Percentiles rank a stretch among this genome's conserved stretches.
These are phyloP conservation scores for Trichosporon inkin DNA, from an alignment of 1,284 basidiomycete genomes.

Conservation along the genomic window DNA sequence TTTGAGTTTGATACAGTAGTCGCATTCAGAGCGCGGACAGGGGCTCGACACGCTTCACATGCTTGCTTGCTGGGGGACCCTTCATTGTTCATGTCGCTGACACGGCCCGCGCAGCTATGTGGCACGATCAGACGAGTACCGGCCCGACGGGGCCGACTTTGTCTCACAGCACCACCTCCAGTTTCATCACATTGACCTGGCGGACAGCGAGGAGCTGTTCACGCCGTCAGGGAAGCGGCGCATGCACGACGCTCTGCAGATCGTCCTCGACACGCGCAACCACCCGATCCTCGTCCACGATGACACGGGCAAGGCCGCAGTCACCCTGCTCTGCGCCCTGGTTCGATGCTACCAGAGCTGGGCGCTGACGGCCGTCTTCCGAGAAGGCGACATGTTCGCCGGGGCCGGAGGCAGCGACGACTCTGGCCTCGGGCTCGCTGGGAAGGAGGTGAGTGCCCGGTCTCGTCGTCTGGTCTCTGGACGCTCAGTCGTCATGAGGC, in stretches of 20 bases:
- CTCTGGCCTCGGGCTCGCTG: constrained; percentile 42
- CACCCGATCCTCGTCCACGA: constrained; percentile 46
- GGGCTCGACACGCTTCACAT: not conserved
- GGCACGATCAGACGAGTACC: constrained; percentile 37
- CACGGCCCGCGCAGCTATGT: constrained; percentile 34
- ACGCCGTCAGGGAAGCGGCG: constrained; percentile 18
- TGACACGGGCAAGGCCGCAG: constrained; percentile 45
- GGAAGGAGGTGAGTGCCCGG: constrained; percentile 37
- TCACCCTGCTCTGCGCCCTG: constrained; percentile 38
- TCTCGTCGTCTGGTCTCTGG: constrained; percentile 28
- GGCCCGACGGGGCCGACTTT: constrained; percentile 41
- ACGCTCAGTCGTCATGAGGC: not conserved
- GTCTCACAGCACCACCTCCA: constrained; percentile 28
- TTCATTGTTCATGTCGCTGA: constrained; percentile 6
- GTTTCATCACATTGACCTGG: constrained; percentile 38
- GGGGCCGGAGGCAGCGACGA: constrained; percentile 47
- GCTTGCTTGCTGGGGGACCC: not conserved
- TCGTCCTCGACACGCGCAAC: constrained; percentile 41
- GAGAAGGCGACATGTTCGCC: constrained; percentile 49
- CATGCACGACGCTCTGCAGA: constrained; percentile 24
- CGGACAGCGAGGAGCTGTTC: constrained; percentile 37
- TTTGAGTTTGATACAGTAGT: too few relatives aligned
- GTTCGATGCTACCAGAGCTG: constrained; percentile 42
- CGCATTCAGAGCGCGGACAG: too few relatives aligned
- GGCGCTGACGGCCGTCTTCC: constrained; percentile 43